These are phyloP conservation scores for Mycena citricolor DNA, from an alignment of 1,284 basidiomycete genomes.

Conservation along the genomic window DNA sequence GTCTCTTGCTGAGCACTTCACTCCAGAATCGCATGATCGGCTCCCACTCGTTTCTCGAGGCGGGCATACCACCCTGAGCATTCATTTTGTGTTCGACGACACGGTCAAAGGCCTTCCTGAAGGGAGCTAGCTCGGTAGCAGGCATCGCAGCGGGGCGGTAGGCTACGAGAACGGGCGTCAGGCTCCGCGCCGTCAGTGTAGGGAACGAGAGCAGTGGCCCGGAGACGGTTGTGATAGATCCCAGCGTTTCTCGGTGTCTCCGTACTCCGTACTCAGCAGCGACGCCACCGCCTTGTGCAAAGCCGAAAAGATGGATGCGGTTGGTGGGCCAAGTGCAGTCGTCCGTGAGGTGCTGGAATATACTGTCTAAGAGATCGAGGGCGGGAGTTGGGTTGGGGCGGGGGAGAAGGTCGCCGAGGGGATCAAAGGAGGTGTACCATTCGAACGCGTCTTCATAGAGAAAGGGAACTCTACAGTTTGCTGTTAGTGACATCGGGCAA, in stretches of 20 bases:
- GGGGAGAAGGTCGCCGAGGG: constrained; percentile 69
- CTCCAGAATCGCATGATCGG: constrained; percentile 89
- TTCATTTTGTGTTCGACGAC: constrained; percentile 50
- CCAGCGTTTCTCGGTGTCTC: constrained; percentile 53
- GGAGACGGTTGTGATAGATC: constrained; percentile 67
- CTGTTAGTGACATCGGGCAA: background rate
- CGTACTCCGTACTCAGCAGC: constrained; percentile 66
- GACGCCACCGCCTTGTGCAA: constrained; percentile 85
- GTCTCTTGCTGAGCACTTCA: constrained; percentile 57
- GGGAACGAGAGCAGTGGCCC: constrained; percentile 79
- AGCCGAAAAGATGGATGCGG: constrained; percentile 85
- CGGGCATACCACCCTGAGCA: constrained; percentile 66
- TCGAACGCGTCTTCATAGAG: constrained; percentile 80
- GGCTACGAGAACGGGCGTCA: constrained; percentile 65
- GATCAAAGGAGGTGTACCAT: constrained; percentile 87
- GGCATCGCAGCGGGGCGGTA: constrained; percentile 52
- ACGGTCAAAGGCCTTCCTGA: constrained; percentile 58
- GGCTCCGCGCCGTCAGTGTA: constrained; percentile 48
- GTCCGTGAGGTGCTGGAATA: constrained; percentile 57
- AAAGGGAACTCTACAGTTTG: constrained; percentile 66
- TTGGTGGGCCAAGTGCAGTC: constrained; percentile 66
- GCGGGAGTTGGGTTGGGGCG: constrained; percentile 73
- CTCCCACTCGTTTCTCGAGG: constrained; percentile 75
- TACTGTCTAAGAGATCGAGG: constrained; percentile 51
- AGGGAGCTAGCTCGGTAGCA: constrained; percentile 42